These are phyloP conservation scores for Trichocomaceae sp. DNA, from an alignment of 2,329 filamentous ascomycete species.

Conservation along the genomic window DNA sequence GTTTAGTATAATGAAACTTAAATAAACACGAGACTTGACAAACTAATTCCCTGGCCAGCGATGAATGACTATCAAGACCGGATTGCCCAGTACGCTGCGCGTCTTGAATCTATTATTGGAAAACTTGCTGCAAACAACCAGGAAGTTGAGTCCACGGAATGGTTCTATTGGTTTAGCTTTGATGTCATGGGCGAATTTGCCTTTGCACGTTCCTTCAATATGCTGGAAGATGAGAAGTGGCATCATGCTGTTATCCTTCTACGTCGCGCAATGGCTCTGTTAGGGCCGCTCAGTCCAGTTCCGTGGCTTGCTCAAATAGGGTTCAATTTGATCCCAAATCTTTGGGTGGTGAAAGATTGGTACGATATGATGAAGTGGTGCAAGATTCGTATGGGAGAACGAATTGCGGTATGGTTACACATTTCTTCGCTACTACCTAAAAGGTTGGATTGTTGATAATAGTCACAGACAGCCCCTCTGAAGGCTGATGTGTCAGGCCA, in stretches of 20 bases:
- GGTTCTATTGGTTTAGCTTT: conserved; percentile 1
- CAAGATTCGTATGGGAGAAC: neutral
- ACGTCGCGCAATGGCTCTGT: neutral
- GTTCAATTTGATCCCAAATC: neutral
- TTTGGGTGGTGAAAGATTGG: neutral
- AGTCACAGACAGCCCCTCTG: neutral
- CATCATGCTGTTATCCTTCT: neutral
- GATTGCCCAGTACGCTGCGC: neutral
- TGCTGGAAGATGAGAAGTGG: neutral
- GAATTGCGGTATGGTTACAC: neutral
- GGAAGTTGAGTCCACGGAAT: neutral
- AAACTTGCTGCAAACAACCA: neutral
- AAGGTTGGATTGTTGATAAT: neutral
- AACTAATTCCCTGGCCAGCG: neutral
- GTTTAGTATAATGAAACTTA: neutral
- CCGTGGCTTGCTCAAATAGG: neutral
- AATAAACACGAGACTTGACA: no score
- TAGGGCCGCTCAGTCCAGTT: neutral
- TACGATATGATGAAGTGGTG: neutral
- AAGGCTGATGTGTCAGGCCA: neutral
- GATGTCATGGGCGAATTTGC: conserved; percentile 1
- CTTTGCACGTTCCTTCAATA: neutral
- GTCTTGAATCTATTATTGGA: neutral
- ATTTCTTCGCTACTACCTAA: neutral
- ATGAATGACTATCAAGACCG: neutral